Conservation (phyloP, 441 rosid species). For the Raphanus hybrid region DNA sequence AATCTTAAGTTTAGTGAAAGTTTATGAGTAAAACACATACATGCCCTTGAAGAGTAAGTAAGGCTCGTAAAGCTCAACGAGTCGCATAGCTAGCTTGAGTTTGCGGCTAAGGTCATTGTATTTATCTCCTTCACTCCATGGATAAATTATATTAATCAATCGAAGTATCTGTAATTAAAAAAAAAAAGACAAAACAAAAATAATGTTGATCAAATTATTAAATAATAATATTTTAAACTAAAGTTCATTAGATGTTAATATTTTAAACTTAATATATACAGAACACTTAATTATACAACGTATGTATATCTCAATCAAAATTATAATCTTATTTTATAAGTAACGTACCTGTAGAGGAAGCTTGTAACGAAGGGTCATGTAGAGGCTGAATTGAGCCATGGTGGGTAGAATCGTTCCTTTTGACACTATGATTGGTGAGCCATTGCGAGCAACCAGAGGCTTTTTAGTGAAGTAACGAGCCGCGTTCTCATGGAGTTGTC, state of each 20-base stretch:
- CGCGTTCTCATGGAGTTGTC: conserved; percentile 55
- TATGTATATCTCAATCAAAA: too few species aligned
- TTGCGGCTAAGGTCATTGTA: conserved; percentile 59
- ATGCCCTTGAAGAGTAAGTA: conserved; percentile 60
- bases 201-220: not conserved
- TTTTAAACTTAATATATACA: not conserved
- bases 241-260: not conserved
- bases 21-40: conserved; percentile 42
- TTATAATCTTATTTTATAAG: not conserved
- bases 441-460: conserved; percentile 84
- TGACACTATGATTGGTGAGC: conserved; percentile 72
- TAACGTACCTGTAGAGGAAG: conserved; percentile 64
- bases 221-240: not conserved
- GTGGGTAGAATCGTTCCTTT: conserved; percentile 52
- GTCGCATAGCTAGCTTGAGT: conserved; percentile 50
- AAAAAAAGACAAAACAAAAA: not conserved
- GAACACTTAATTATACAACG: not conserved
- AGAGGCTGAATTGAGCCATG: conserved; percentile 76
- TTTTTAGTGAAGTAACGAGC: conserved; percentile 61
- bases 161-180: conserved; percentile 57
- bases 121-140: conserved; percentile 50
- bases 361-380: conserved; percentile 73
- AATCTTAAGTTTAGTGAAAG: conserved; percentile 10
- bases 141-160: conserved; percentile 59
- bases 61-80: conserved; percentile 49